These are phyloP conservation scores for Oryza brachyantha DNA, from an alignment of 176 grass and related monocot species.

Conservation along the genomic window DNA sequence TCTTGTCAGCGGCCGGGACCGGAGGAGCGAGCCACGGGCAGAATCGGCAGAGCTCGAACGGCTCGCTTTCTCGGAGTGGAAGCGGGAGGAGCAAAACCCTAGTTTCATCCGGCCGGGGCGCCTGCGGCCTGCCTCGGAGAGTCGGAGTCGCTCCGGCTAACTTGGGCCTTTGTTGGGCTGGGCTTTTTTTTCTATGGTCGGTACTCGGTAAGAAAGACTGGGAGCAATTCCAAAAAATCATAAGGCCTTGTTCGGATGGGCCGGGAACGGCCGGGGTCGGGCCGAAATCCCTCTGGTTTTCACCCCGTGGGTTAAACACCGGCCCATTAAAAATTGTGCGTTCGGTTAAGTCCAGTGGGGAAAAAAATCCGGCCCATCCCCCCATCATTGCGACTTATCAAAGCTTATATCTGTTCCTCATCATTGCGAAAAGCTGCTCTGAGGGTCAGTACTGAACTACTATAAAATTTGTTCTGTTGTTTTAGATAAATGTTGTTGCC, in stretches of 20 bases:
- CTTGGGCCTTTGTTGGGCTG: conserved; percentile 28
- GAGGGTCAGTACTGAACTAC: conserved; percentile 38
- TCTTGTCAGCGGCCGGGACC: conserved; percentile 32
- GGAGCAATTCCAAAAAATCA: too few species aligned
- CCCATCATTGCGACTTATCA: conserved; percentile 76
- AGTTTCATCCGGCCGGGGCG: conserved; percentile 31
- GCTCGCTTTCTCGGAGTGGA: conserved; percentile 41
- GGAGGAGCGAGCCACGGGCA: not conserved
- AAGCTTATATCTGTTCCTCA: conserved; percentile 74
- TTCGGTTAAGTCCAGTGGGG: too few species aligned
- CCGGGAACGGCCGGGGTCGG: too few species aligned
- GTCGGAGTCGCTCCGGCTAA: not conserved
- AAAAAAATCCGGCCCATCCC: too few species aligned
- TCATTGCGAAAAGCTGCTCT: conserved; percentile 73
- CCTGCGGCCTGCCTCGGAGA: too few species aligned
- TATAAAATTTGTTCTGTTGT: conserved; percentile 9
- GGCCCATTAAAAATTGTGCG: too few species aligned
- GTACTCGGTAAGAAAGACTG: too few species aligned
- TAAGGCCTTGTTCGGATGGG: too few species aligned
- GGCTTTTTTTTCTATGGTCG: too few species aligned
- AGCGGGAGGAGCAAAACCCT: conserved; percentile 54
- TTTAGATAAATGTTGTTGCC: not conserved
- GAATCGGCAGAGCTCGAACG: conserved; percentile 17
- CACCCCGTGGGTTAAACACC: too few species aligned
- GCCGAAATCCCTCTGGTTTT: too few species aligned